Evolutionary conservation across 257 asterid species (phyloP).

Genomic region (Nicotiana noctiflora): DNA sequence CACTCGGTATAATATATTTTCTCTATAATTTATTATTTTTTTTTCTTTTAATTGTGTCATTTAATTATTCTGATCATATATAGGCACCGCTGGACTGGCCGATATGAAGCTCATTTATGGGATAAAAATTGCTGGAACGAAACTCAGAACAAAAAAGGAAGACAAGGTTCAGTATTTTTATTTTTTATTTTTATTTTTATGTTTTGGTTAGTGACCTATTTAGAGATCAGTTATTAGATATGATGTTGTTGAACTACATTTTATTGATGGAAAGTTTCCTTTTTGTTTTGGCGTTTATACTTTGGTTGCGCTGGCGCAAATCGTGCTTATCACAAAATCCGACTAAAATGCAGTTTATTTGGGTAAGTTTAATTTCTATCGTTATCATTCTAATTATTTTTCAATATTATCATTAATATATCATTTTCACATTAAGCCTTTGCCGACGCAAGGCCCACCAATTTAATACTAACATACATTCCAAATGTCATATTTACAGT

Average conservation of each 20-base stretch:
- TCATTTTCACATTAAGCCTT: background rate
- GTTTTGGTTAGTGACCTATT: background rate
- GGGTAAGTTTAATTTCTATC: slow-evolving; percentile 48
- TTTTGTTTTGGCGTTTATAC: background rate
- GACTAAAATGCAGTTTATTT: slow-evolving; percentile 70
- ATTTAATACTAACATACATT: background rate
- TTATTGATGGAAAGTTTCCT: background rate
- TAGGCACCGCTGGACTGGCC: slow-evolving; percentile 98
- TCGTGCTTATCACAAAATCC: slow-evolving; percentile 22
- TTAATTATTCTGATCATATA: background rate
- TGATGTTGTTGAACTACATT: slow-evolving; percentile 6
- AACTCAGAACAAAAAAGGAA: slow-evolving; percentile 87
- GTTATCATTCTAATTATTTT: slow-evolving; percentile 9
- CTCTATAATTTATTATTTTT: too few species aligned
- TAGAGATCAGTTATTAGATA: background rate
- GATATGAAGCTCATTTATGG: slow-evolving; percentile 97
- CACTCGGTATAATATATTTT: slow-evolving; percentile 43
- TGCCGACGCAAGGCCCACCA: background rate
- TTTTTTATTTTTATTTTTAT: background rate
- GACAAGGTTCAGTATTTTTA: slow-evolving; percentile 53
- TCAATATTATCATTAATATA: background rate
- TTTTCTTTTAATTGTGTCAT: background rate
- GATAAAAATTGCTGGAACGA: slow-evolving; percentile 97
- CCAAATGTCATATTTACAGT: background rate
- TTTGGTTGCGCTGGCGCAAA: slow-evolving; percentile 27